These are phyloP conservation scores for Yarrowia galli DNA, from an alignment of 1,139 yeast genomes.

Conservation along the genomic window DNA sequence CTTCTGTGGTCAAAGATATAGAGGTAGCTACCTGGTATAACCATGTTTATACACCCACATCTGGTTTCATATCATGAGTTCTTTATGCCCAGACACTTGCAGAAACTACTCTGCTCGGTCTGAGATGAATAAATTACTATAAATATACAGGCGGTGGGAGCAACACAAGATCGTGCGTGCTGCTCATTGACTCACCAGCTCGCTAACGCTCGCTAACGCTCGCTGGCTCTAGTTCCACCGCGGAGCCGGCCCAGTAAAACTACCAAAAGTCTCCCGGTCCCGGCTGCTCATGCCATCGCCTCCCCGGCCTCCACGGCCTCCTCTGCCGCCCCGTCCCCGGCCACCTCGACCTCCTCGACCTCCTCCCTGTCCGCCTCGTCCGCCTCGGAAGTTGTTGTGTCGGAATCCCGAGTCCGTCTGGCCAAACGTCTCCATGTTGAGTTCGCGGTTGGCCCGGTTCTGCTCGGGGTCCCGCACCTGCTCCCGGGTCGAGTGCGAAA, in stretches of 20 bases:
- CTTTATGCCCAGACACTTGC: slow-evolving; percentile 14
- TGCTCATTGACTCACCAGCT: neutral
- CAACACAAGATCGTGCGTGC: no score
- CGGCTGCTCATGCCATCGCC: slow-evolving; percentile 30
- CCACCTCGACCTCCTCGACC: slow-evolving; percentile 50
- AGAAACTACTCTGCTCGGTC: neutral
- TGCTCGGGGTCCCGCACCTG: slow-evolving; percentile 49
- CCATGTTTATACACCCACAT: no score
- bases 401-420: slow-evolving; percentile 51
- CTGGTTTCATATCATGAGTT: no score
- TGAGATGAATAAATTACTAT: slow-evolving; percentile 33
- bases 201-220: neutral
- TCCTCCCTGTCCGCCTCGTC: slow-evolving; percentile 52
- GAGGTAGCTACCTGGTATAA: no score
- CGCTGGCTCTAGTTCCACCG: slow-evolving; percentile 10
- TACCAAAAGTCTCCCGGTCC: slow-evolving; percentile 38
- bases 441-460: slow-evolving; percentile 52
- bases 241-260: slow-evolving; percentile 11
- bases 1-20: no score
- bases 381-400: slow-evolving; percentile 47
- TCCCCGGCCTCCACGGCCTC: slow-evolving; percentile 40
- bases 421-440: slow-evolving; percentile 75
- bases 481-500: slow-evolving; percentile 63
- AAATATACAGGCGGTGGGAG: slow-evolving; percentile 15
- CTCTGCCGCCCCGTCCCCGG: slow-evolving; percentile 46